Evolutionary conservation across 2,329 filamentous ascomycete species (phyloP), one percentile per base, ranked within the genome.

Genomic region (Venturia oleaginea): DNA sequence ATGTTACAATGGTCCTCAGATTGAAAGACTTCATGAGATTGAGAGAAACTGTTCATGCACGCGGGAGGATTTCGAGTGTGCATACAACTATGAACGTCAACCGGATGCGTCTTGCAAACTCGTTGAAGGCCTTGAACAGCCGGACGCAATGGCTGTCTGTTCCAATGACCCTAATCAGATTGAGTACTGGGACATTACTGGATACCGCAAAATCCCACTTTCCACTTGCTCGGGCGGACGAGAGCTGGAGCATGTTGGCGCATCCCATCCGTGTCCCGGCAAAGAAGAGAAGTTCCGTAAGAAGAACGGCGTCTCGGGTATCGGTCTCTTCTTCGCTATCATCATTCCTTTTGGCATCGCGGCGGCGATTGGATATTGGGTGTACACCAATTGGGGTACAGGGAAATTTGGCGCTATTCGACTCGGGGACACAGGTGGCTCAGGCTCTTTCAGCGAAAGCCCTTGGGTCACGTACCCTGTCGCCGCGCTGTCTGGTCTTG

Each of bases 1-100:
- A 59, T 99, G 94, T 79, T 96, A 87, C 80, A 97, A 96, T 71
- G 86, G 88, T 62, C 83, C 84, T 73, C 84, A 83, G 67, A 84
- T 95, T 66, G 72, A 78, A 24, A 85, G 86, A 68, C 80, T 93
- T 32, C 88, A 92, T 75, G 83, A 83, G 68, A 86, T 90, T 68
- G 78, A 78, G 22, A 78, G 83, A 68, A 91, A 95, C 74, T 99
- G 94, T 80, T 81, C 84, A 66, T 99, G 94, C 77, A 89, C 86
- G 10, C 83, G 91, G 62, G 83, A 85, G 65, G 94, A 99, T 76
- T 99, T 88, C 73, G 94, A 99, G 82, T 99, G 94, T 77, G 93
- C 95, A 73, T 99, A 91, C 81, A 99, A 99, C 76, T 99, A 85
- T 75, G 87, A 97, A 73, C 85, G 89, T 59, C 85, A 90, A 74